These are phyloP conservation scores for Alternaria brassicae DNA, from an alignment of 2,329 filamentous ascomycete species.

Conservation along the genomic window DNA sequence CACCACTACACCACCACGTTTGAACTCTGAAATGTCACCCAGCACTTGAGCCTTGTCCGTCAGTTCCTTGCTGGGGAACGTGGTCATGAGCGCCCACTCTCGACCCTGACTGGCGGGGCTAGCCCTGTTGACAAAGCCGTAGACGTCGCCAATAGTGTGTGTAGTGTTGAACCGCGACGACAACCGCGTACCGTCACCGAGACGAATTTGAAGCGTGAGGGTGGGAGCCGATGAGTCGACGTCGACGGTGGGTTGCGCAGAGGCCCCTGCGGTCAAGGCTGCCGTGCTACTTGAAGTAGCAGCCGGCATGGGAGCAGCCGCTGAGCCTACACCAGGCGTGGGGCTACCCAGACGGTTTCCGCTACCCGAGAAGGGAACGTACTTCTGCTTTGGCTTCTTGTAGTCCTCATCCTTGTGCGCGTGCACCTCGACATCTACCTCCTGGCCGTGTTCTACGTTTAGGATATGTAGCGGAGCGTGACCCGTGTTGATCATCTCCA, in stretches of 20 bases:
- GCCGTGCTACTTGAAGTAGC: constrained; percentile 42
- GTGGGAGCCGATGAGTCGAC: constrained; percentile 73
- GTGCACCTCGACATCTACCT: constrained; percentile 77
- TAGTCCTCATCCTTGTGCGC: constrained; percentile 79
- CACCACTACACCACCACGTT: constrained; percentile 62
- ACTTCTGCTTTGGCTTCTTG: constrained; percentile 73
- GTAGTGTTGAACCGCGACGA: constrained; percentile 83
- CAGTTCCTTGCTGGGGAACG: constrained; percentile 83
- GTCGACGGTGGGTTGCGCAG: constrained; percentile 54
- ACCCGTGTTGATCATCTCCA: constrained; percentile 78
- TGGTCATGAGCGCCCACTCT: constrained; percentile 79
- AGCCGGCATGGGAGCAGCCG: constrained; percentile 44
- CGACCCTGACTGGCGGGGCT: constrained; percentile 64
- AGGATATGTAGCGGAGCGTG: constrained; percentile 79
- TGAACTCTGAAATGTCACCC: constrained; percentile 59
- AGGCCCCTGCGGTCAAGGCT: constrained; percentile 36
- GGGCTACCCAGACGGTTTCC: constrained; percentile 80
- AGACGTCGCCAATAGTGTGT: constrained; percentile 79
- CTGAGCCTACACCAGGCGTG: constrained; percentile 66
- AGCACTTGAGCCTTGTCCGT: constrained; percentile 65
- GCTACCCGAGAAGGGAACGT: constrained; percentile 75
- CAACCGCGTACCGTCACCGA: constrained; percentile 78
- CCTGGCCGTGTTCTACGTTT: constrained; percentile 76
- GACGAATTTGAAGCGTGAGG: constrained; percentile 75
- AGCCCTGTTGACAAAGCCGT: constrained; percentile 73